Conservation (phyloP, 2,329 filamentous ascomycete species). For the Penicillium carneum region DNA sequence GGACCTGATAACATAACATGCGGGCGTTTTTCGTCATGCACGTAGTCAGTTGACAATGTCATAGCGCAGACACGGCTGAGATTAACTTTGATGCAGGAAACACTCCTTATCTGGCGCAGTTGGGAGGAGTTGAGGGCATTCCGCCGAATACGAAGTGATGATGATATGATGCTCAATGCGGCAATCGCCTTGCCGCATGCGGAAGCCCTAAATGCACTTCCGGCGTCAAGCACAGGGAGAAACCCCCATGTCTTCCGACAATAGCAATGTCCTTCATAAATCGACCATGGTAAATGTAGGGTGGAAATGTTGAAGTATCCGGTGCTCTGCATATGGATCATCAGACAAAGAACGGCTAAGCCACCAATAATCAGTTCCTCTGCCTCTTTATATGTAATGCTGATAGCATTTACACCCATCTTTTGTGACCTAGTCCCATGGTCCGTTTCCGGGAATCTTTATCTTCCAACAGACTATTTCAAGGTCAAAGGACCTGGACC, state of each 20-base stretch:
- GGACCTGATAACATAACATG: not conserved
- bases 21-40: slow-evolving; percentile 14
- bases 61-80: slow-evolving; percentile 17
- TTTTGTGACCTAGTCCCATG: slow-evolving; percentile 44
- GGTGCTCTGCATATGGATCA: slow-evolving; percentile 32
- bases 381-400: slow-evolving; percentile 39
- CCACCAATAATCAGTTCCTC: slow-evolving; percentile 23
- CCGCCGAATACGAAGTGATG: slow-evolving; percentile 29
- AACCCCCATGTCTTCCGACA: slow-evolving; percentile 16
- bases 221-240: slow-evolving; percentile 23
- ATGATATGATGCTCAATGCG: slow-evolving; percentile 38
- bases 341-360: slow-evolving; percentile 28
- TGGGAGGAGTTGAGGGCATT: slow-evolving; percentile 12
- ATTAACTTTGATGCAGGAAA: not conserved
- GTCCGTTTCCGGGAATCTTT: slow-evolving; percentile 40
- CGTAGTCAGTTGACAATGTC: slow-evolving; percentile 35
- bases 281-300: slow-evolving; percentile 13
- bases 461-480: slow-evolving; percentile 35
- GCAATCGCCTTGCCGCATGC: slow-evolving; percentile 39
- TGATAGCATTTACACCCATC: slow-evolving; percentile 40
- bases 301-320: slow-evolving; percentile 10
- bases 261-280: slow-evolving; percentile 14
- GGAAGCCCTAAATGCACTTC: slow-evolving; percentile 30
- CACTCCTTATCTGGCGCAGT: not conserved
- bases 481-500: slow-evolving; percentile 41